phyloP scores from a whole-genome alignment of 805 yeast species.

The Nakazawaea siamensis region DNA sequence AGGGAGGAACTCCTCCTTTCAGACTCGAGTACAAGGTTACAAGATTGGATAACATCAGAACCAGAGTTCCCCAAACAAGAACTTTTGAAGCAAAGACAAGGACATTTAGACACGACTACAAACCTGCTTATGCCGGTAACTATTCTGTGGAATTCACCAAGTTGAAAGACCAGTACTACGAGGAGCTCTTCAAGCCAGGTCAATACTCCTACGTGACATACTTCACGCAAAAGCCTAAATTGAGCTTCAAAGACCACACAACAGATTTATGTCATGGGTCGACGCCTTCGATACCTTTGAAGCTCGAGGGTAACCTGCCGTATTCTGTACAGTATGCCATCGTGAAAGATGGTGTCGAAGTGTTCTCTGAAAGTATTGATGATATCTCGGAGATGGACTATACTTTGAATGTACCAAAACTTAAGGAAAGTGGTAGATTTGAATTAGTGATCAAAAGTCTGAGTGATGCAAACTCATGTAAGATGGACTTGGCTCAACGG shows the following conservation, averaged over 20 bases:
- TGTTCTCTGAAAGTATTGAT: slow-evolving; percentile 28
- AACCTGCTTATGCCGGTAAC: slow-evolving; percentile 75
- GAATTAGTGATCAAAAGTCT: slow-evolving; percentile 55
- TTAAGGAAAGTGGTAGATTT: slow-evolving; percentile 67
- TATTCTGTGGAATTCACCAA: slow-evolving; percentile 66
- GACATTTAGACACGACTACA: slow-evolving; percentile 44
- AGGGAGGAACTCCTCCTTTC: slow-evolving; percentile 74
- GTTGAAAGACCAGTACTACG: slow-evolving; percentile 57
- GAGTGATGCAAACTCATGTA: slow-evolving; percentile 72
- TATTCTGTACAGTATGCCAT: slow-evolving; percentile 64
- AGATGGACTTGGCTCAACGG: slow-evolving; percentile 55
- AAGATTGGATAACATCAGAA: slow-evolving; percentile 29
- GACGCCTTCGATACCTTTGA: slow-evolving; percentile 39
- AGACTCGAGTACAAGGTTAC: slow-evolving; percentile 59
- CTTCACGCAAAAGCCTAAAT: slow-evolving; percentile 63
- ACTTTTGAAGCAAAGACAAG: slow-evolving; percentile 23
- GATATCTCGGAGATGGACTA: slow-evolving; percentile 29
- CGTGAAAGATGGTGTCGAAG: slow-evolving; percentile 45
- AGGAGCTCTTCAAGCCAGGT: slow-evolving; percentile 21
- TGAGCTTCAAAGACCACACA: slow-evolving; percentile 24
- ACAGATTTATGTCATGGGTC: slow-evolving; percentile 22
- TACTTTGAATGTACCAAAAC: slow-evolving; percentile 43
- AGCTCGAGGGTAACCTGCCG: slow-evolving; percentile 75
- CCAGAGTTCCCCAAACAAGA: slow-evolving; percentile 14
- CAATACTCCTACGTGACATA: slow-evolving; percentile 57